Evolutionary conservation across 2,329 filamentous ascomycete species (phyloP), one percentile per base, ranked within the genome.

Genomic region (Arthrocladium fulminans): DNA sequence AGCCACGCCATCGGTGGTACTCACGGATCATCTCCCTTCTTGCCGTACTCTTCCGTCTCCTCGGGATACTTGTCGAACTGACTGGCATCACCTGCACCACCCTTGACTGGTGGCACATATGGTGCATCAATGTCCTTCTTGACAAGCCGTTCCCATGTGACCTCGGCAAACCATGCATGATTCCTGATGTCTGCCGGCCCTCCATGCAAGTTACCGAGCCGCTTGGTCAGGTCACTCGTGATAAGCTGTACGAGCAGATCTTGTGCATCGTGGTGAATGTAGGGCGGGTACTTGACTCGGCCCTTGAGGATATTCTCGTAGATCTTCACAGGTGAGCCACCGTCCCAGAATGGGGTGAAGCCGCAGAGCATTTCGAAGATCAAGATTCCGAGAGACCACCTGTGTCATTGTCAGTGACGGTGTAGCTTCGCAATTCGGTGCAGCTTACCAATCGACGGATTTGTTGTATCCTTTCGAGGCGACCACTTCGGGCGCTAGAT

Each of bases 311-410:
- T 98, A 66, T 98, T 98, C 73, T 98, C 92, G 71, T 98, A 98
- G 62, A 98, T 98, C 71, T 95, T 96, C 80, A 98, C 94, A 2
- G 92, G 90, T 38, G 88, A 95, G 48, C 90, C 92, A 60, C 86
- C 87, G 66, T 98, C 92, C 90, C 92, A 98, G 73, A 98, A 98
- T 3, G 92, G 92, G 3, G 92, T 98, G 69, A 96, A 98, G 23
- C 92, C 92, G 65, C 92, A 97, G 30, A 98, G 79, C 92, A 98
- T 98, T 75, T 98, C 92, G 67, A 96, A 98, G 66, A 98, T 97
- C 59, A 98, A 73, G 64, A 98, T 97, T 39, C 92, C 92, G 50
- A 98, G 76, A 46, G 90, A 97, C 92, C 92, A 98, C 89, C 89
- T 96, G 23, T 22, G 20, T 19, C 29, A 13, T 13, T 47, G 50